A percentile compares a stretch with the other conserved stretches of the same genome.
Evolutionary conservation across 495 filamentous ascomycete genomes (phyloP).

Genomic region (Chaetomidium leptoderma): DNA sequence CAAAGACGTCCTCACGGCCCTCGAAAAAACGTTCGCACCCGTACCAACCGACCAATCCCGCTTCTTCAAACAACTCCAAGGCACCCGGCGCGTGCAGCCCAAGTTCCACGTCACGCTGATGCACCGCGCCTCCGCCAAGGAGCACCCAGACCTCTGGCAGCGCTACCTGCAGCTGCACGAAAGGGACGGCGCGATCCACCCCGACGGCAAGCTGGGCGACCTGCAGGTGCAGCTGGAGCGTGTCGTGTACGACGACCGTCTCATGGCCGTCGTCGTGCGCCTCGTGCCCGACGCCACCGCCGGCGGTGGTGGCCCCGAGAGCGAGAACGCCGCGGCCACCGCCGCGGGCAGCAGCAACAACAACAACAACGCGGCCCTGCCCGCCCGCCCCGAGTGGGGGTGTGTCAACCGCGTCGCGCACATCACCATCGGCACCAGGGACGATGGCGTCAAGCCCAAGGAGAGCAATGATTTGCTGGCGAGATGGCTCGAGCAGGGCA

Average conservation of each 20-base stretch:
- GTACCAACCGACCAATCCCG: slow-evolving; percentile 43
- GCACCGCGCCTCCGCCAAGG: slow-evolving; percentile 60
- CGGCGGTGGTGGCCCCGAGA: slow-evolving; percentile 14
- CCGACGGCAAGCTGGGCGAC: slow-evolving; percentile 40
- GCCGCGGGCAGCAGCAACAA: too few relatives aligned
- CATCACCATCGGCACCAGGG: slow-evolving; percentile 80
- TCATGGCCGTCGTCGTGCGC: slow-evolving; percentile 85
- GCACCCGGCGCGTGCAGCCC: slow-evolving; percentile 67
- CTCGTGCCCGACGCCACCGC: slow-evolving; percentile 51
- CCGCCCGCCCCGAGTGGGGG: slow-evolving; percentile 46
- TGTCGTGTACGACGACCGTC: slow-evolving; percentile 71
- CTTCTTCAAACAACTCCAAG: slow-evolving; percentile 72
- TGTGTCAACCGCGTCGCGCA: slow-evolving; percentile 79
- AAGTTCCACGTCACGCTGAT: slow-evolving; percentile 94
- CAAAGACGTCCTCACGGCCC: slow-evolving; percentile 52
- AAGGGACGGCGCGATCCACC: slow-evolving; percentile 29
- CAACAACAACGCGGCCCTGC: slow-evolving; percentile 8
- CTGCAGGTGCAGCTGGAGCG: slow-evolving; percentile 51
- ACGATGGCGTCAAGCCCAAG: slow-evolving; percentile 72
- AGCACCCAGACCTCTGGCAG: slow-evolving; percentile 66
- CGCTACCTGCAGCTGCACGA: slow-evolving; percentile 53
- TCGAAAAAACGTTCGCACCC: slow-evolving; percentile 65
- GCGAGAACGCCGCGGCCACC: slow-evolving; percentile 33
- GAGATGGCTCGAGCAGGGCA: slow-evolving; percentile 57
- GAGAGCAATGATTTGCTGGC: slow-evolving; percentile 84